Percentiles rank a stretch among this genome's conserved stretches.
phyloP scores from a whole-genome alignment of 106 monocot genomes.

The Dioscorea alata region DNA sequence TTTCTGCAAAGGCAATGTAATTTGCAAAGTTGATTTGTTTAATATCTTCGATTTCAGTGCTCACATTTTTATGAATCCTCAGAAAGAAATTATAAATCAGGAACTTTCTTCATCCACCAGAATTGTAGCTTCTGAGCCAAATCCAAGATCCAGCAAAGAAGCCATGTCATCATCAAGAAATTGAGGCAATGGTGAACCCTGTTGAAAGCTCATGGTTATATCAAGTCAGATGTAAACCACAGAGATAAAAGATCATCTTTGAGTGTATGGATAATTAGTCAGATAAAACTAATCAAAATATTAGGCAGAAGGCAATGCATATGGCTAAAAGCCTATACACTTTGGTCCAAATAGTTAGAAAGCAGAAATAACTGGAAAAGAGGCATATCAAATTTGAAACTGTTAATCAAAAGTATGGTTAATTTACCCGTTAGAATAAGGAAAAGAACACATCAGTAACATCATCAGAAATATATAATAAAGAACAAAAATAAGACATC shows the following conservation, averaged over 20 bases:
- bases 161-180: conserved; percentile 78
- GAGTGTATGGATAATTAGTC: background rate
- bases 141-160: conserved; percentile 57
- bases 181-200: conserved; percentile 75
- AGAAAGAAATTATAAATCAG: no score
- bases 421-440: no score
- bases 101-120: conserved; percentile 73
- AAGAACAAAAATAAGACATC: background rate
- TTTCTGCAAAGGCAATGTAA: no score
- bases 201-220: conserved; percentile 1
- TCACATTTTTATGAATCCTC: no score
- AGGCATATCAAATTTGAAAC: no score
- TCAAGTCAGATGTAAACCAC: no score
- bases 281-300: background rate
- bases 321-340: background rate
- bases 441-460: no score
- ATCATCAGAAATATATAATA: background rate
- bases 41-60: no score
- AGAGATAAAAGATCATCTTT: background rate
- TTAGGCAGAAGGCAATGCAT: background rate
- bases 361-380: background rate
- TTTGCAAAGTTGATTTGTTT: no score
- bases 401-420: no score
- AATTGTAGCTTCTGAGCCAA: conserved; percentile 43
- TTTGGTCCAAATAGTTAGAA: background rate